phyloP scores from a whole-genome alignment of 2,329 filamentous ascomycete species.

The Venturia pyrina region DNA sequence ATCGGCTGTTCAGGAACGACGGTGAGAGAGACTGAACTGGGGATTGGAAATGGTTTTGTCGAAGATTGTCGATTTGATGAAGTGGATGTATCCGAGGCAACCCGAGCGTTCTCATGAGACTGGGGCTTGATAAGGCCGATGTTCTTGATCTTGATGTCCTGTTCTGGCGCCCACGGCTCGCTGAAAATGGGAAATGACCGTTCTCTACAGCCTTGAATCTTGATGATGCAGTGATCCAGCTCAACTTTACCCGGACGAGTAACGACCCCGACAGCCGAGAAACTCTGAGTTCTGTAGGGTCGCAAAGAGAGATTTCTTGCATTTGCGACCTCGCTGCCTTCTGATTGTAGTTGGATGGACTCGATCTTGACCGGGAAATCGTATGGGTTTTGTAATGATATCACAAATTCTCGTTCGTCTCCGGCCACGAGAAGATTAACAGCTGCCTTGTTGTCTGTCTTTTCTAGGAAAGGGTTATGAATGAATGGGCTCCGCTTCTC shows the following conservation, averaged over 20 bases:
- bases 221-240: conserved; percentile 69
- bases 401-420: conserved; percentile 65
- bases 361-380: conserved; percentile 90
- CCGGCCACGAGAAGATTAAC: conserved; percentile 67
- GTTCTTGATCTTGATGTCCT: conserved; percentile 64
- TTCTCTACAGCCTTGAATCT: conserved; percentile 71
- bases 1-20: conserved; percentile 74
- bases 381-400: conserved; percentile 88
- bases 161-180: conserved; percentile 61
- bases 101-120: conserved; percentile 15
- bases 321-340: conserved; percentile 63
- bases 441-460: conserved; percentile 42
- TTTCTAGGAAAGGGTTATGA: conserved; percentile 84
- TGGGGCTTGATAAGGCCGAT: conserved; percentile 46
- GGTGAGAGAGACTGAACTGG: conserved; percentile 48
- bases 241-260: conserved; percentile 56
- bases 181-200: conserved; percentile 76
- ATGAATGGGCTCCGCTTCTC: conserved; percentile 66
- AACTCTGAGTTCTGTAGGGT: conserved; percentile 71
- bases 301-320: conserved; percentile 59
- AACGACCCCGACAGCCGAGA: conserved; percentile 61
- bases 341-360: conserved; percentile 61
- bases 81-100: conserved; percentile 16
- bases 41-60: conserved; percentile 21
- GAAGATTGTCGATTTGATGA: conserved; percentile 25